Percentiles rank a stretch among this genome's conserved stretches.
Evolutionary conservation across 78 protist genomes (phyloP).

Genomic region (slime mould (Dictyostelium discoideum)): dicty_2.7 NC_007089.4:1726001-1726500

Average conservation of each 20-base stretch:
- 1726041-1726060: slow-evolving; percentile 73
- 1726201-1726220: not conserved
- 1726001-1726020: slow-evolving; percentile 74
- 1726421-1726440: not conserved
- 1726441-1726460: not conserved
- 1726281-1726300: not conserved
- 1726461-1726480: not conserved
- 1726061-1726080: not conserved
- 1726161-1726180: not conserved
- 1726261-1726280: not conserved
- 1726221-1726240: not conserved
- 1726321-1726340: too few relatives aligned
- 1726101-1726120: not conserved
- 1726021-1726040: slow-evolving; percentile 82
- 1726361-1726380: not conserved
- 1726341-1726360: not conserved
- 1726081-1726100: too few relatives aligned
- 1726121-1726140: not conserved
- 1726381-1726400: not conserved
- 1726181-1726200: not conserved
- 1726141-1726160: not conserved
- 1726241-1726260: not conserved
- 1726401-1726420: not conserved
- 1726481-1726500: not conserved
- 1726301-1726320: not conserved